These are phyloP conservation scores for Crepidotus variabilis DNA, from an alignment of 768 basidiomycete species.

Conservation along the genomic window DNA sequence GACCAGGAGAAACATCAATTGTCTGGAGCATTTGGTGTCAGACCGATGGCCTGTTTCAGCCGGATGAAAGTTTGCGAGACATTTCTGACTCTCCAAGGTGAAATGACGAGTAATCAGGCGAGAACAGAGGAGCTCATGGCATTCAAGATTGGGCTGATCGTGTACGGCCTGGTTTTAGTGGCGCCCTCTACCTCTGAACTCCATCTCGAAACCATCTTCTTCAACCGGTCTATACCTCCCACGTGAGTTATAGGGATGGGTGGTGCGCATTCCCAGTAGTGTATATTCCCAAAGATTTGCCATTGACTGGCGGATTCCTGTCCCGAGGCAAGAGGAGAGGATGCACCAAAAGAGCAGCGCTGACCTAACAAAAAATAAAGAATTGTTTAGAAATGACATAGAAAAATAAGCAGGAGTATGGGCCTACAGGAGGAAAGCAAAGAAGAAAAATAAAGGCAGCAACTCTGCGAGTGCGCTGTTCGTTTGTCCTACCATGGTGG, in stretches of 20 bases:
- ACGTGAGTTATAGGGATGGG: conserved; percentile 17
- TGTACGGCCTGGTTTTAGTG: conserved; percentile 1
- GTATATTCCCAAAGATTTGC: conserved; percentile 46
- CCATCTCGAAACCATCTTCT: conserved; percentile 61
- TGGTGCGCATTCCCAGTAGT: conserved; percentile 32
- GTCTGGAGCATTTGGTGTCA: neutral
- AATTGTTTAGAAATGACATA: neutral
- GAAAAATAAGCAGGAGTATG: neutral
- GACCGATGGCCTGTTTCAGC: neutral
- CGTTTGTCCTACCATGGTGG: conserved; percentile 13
- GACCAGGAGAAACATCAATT: neutral
- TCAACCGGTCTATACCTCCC: conserved; percentile 38
- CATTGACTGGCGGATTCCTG: conserved; percentile 39
- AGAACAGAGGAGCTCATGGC: neutral
- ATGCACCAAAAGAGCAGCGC: conserved; percentile 61
- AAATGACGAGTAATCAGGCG: neutral
- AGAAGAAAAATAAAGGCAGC: conserved; percentile 38
- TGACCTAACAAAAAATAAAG: conserved; percentile 14
- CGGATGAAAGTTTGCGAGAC: neutral
- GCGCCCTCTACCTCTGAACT: conserved; percentile 22
- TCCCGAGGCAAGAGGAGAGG: conserved; percentile 64
- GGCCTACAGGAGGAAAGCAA: conserved; percentile 48
- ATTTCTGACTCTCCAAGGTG: neutral
- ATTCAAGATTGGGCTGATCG: neutral
- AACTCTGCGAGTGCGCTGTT: conserved; percentile 28